Conservation (phyloP, 805 yeast species). For the Barnettozyma californica region DNA sequence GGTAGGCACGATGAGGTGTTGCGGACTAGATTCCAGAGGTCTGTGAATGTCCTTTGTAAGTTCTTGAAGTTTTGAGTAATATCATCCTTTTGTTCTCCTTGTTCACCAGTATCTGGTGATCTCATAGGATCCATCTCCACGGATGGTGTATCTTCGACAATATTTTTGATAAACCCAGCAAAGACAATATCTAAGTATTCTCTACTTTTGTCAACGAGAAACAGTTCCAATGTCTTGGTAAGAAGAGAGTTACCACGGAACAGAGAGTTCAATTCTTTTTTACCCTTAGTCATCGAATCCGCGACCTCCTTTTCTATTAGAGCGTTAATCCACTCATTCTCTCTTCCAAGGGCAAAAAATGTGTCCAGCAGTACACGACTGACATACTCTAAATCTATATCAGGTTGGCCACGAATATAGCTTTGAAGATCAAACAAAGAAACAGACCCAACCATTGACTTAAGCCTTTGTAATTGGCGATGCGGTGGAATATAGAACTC, state of each 20-base stretch:
- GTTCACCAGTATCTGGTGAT: slow-evolving; percentile 31
- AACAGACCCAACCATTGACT: slow-evolving; percentile 38
- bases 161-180: slow-evolving; percentile 57
- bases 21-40: slow-evolving; percentile 63
- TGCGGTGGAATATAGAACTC: slow-evolving; percentile 59
- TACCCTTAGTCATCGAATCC: background rate
- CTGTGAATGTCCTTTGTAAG: slow-evolving; percentile 45
- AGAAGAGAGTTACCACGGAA: slow-evolving; percentile 85
- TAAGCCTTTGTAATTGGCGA: slow-evolving; percentile 54
- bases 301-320: slow-evolving; percentile 62
- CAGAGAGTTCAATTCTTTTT: slow-evolving; percentile 47
- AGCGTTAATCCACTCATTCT: slow-evolving; percentile 67
- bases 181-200: slow-evolving; percentile 70
- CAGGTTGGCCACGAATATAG: slow-evolving; percentile 29
- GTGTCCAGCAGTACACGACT: slow-evolving; percentile 63
- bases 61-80: slow-evolving; percentile 44
- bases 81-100: slow-evolving; percentile 31
- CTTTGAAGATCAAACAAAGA: slow-evolving; percentile 39
- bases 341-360: slow-evolving; percentile 64
- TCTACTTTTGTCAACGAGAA: slow-evolving; percentile 70
- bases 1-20: slow-evolving; percentile 74
- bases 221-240: slow-evolving; percentile 75
- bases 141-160: slow-evolving; percentile 45
- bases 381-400: slow-evolving; percentile 45
- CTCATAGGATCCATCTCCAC: slow-evolving; percentile 78